These are phyloP conservation scores for Tylopilus subfusipes DNA, from an alignment of 768 basidiomycete genomes.

Conservation along the genomic window DNA sequence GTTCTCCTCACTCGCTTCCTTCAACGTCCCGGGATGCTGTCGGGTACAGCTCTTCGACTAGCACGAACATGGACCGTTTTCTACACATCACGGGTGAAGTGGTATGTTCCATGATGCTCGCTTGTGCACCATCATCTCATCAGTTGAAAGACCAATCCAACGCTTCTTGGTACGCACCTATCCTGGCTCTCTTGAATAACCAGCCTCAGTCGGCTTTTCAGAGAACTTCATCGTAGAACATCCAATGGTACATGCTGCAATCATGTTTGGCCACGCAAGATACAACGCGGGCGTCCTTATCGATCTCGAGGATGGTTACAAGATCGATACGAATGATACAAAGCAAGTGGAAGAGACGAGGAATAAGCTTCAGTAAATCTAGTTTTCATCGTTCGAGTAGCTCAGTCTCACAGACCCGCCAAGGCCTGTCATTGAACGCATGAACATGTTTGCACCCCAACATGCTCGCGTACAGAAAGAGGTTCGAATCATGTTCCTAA, in stretches of 20 bases:
- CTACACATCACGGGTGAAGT: slow-evolving; percentile 16
- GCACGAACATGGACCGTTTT: slow-evolving; percentile 1
- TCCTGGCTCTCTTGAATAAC: neutral
- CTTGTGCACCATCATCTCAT: neutral
- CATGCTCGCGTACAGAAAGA: slow-evolving; percentile 22
- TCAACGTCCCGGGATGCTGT: neutral
- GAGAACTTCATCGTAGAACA: slow-evolving; percentile 17
- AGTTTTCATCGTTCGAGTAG: neutral
- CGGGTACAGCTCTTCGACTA: neutral
- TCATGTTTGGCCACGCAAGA: slow-evolving; percentile 23
- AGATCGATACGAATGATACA: slow-evolving; percentile 9
- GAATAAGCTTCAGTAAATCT: slow-evolving; percentile 14
- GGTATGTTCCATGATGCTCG: slow-evolving; percentile 6
- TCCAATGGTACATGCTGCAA: slow-evolving; percentile 13
- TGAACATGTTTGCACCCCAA: slow-evolving; percentile 22
- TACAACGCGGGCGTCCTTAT: slow-evolving; percentile 17
- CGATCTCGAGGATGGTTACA: slow-evolving; percentile 7
- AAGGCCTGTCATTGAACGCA: slow-evolving; percentile 15
- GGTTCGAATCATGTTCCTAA: slow-evolving; percentile 1
- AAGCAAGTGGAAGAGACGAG: slow-evolving; percentile 10
- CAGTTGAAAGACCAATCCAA: slow-evolving; percentile 13
- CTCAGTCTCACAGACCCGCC: neutral
- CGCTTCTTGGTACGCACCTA: slow-evolving; percentile 12
- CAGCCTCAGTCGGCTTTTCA: neutral
- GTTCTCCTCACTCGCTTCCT: neutral